phyloP scores from a whole-genome alignment of 139 green algal genomes.

The Yamagishiella unicocca region DNA sequence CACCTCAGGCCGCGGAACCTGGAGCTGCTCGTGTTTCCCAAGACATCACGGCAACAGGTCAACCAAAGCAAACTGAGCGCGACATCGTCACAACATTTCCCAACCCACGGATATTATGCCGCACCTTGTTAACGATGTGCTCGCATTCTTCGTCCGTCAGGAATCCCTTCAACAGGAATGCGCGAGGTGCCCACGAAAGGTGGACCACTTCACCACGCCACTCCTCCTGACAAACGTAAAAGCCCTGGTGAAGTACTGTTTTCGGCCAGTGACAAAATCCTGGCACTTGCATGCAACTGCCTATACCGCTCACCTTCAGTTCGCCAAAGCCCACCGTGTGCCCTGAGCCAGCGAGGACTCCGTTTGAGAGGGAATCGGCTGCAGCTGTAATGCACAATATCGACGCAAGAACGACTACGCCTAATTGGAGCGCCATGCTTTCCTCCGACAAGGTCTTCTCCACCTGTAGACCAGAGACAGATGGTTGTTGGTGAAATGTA shows the following conservation, averaged over 20 bases:
- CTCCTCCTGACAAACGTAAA: conserved; percentile 63
- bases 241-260: neutral
- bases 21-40: no score
- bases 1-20: no score
- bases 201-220: conserved; percentile 76
- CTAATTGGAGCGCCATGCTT: conserved; percentile 4
- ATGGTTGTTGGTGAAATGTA: no score
- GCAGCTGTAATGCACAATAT: neutral
- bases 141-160: conserved; percentile 74
- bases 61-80: no score
- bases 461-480: no score
- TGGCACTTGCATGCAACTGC: no score
- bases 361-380: neutral
- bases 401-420: neutral
- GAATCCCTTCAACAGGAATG: conserved; percentile 72
- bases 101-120: no score
- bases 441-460: neutral
- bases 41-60: no score
- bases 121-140: conserved; percentile 68
- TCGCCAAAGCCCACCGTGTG: conserved; percentile 57
- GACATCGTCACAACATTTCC: no score
- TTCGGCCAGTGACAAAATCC: no score
- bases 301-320: conserved; percentile 51
- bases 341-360: conserved; percentile 27
- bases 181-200: conserved; percentile 72